Conservation (phyloP, 768 basidiomycete genomes). For the Pleurotus tuber-regium region DNA sequence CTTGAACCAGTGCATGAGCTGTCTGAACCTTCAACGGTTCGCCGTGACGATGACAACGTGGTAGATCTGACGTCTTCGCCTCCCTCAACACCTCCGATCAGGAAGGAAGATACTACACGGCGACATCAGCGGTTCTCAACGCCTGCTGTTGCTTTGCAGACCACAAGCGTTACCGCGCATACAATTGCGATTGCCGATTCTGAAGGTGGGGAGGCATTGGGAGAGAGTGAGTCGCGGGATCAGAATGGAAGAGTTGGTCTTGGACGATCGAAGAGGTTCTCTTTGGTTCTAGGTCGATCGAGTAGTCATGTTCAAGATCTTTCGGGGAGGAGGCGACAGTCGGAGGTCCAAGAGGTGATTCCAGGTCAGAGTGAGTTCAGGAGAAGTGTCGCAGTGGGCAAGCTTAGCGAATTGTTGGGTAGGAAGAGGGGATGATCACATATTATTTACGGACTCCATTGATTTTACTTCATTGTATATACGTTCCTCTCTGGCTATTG, state of each 20-base stretch:
- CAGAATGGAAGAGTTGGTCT: constrained; percentile 16
- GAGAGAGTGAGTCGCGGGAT: neutral
- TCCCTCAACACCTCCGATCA: constrained; percentile 24
- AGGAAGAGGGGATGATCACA: constrained; percentile 22
- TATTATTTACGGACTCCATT: too few species aligned
- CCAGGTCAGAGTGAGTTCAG: constrained; percentile 27
- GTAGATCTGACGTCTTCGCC: constrained; percentile 9
- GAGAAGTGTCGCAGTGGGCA: constrained; percentile 50
- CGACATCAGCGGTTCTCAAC: constrained; percentile 70
- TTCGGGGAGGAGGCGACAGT: constrained; percentile 37
- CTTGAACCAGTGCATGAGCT: constrained; percentile 7
- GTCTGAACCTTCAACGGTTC: neutral
- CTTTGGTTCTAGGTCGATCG: constrained; percentile 50
- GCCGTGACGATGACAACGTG: neutral
- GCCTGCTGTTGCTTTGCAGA: constrained; percentile 75
- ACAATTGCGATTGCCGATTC: constrained; percentile 30
- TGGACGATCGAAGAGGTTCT: constrained; percentile 47
- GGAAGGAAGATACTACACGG: constrained; percentile 60
- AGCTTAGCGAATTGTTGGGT: constrained; percentile 53
- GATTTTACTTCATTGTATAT: too few species aligned
- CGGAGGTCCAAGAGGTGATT: constrained; percentile 15
- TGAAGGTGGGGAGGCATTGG: constrained; percentile 1
- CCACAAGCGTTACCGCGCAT: constrained; percentile 65
- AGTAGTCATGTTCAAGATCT: constrained; percentile 9
- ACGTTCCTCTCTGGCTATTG: too few species aligned